Conservation (phyloP, 2,329 filamentous ascomycete species). For the Aspergillus sp. region DNA sequence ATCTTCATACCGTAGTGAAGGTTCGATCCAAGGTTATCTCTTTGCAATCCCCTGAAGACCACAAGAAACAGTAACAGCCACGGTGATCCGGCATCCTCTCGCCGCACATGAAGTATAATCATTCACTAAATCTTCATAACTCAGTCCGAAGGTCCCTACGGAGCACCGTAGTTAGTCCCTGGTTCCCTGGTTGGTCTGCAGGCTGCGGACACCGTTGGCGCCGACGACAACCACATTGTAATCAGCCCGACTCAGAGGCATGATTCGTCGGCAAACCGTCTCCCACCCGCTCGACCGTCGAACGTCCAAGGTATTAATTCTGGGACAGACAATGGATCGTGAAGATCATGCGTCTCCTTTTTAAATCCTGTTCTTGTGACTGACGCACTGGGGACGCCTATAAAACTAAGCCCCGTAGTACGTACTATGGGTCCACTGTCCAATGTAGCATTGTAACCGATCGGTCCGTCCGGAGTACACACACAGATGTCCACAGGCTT, state of each 20-base stretch:
- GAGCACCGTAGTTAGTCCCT: too few relatives aligned
- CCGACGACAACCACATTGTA: too few relatives aligned
- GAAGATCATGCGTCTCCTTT: slow-evolving; percentile 9
- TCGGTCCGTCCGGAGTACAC: slow-evolving; percentile 1
- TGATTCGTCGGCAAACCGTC: not conserved
- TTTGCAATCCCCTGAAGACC: not conserved
- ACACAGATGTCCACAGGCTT: not conserved
- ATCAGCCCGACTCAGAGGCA: too few relatives aligned
- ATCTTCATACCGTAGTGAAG: not conserved
- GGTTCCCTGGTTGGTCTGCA: too few relatives aligned
- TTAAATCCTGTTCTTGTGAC: slow-evolving; percentile 4
- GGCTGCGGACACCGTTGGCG: too few relatives aligned
- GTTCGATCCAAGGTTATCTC: not conserved
- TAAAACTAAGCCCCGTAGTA: not conserved
- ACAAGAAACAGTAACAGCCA: not conserved
- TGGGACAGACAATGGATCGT: not conserved
- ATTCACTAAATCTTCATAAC: not conserved
- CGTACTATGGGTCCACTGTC: slow-evolving; percentile 7
- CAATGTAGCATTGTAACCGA: slow-evolving; percentile 13
- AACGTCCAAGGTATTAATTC: not conserved
- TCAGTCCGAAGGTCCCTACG: not conserved
- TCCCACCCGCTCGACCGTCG: not conserved
- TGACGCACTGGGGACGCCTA: not conserved
- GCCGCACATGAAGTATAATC: too few relatives aligned
- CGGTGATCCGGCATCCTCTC: not conserved